These are phyloP conservation scores for Shiraia sp. DNA, from an alignment of 2,329 filamentous ascomycete genomes.

Conservation along the genomic window DNA sequence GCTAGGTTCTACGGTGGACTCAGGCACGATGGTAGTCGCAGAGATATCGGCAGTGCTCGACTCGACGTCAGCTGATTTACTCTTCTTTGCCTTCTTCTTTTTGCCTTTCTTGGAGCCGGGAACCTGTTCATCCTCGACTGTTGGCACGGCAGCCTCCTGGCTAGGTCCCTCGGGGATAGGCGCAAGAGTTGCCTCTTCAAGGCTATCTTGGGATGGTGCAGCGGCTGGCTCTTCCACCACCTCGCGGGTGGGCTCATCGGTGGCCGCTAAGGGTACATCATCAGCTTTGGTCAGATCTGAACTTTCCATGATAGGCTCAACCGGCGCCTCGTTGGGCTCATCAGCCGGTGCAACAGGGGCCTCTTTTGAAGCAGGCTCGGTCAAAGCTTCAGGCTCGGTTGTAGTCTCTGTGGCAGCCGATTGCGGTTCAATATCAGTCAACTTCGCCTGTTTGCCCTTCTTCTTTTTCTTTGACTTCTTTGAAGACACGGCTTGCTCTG, in stretches of 20 bases:
- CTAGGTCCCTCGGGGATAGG: too few relatives aligned
- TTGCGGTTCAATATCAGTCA: conserved; percentile 5
- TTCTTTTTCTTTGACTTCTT: conserved; percentile 54
- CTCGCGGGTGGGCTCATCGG: too few relatives aligned
- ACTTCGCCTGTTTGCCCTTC: conserved; percentile 18
- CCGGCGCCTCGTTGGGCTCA: not conserved
- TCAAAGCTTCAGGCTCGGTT: not conserved
- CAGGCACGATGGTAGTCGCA: not conserved
- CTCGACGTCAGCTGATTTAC: conserved; percentile 8
- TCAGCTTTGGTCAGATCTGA: not conserved
- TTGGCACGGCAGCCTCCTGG: not conserved
- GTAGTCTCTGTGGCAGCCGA: not conserved
- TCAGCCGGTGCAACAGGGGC: not conserved
- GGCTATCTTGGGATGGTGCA: too few relatives aligned
- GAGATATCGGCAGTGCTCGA: not conserved
- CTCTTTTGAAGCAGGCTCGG: too few relatives aligned
- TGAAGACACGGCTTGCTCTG: conserved; percentile 29
- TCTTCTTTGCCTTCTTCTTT: conserved; percentile 29
- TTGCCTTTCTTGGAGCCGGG: conserved; percentile 17
- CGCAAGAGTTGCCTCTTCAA: too few relatives aligned
- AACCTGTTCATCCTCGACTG: conserved; percentile 8
- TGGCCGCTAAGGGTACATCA: not conserved
- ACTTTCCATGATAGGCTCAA: not conserved
- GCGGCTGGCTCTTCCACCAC: not conserved
- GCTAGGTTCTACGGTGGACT: too few relatives aligned